phyloP scores from a whole-genome alignment of 192 early-diverging fungal species.

The Entophlyctis luteolus region DNA sequence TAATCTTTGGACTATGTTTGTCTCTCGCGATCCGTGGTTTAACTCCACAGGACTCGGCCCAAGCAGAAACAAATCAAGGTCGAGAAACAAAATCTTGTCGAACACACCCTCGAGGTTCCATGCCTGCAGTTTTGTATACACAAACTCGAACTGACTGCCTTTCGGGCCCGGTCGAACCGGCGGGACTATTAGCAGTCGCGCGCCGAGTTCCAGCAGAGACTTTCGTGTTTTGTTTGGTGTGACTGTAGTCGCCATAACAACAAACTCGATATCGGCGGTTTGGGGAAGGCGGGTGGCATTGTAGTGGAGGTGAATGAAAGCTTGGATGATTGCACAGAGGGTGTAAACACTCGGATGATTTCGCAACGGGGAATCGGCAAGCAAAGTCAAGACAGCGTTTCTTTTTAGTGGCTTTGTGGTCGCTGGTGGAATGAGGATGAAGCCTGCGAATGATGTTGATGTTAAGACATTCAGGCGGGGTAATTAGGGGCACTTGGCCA shows the following conservation, averaged over 20 bases:
- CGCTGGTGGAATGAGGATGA: background rate
- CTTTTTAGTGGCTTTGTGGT: background rate
- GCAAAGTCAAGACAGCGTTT: background rate
- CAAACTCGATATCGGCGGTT: background rate
- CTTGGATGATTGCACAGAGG: background rate
- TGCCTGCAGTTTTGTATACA: background rate
- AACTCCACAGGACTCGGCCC: background rate
- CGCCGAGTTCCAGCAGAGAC: background rate
- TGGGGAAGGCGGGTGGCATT: background rate
- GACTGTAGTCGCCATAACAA: background rate
- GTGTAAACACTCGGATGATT: background rate
- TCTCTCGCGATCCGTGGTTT: too few relatives aligned
- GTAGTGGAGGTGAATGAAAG: background rate
- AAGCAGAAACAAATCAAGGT: background rate
- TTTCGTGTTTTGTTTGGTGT: background rate
- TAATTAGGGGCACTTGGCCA: too few relatives aligned
- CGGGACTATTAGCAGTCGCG: background rate
- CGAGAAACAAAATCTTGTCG: background rate
- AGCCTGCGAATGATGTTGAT: too few relatives aligned
- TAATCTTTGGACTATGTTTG: background rate
- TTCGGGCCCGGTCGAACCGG: background rate
- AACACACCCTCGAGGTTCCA: conserved; percentile 5
- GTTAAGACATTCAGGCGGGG: too few relatives aligned
- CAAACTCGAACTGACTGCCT: background rate
- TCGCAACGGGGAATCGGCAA: background rate